A percentile compares a stretch with the other conserved stretches of the same genome.
phyloP scores from a whole-genome alignment of 768 basidiomycete species.

The Boletellus ananiceps region DNA sequence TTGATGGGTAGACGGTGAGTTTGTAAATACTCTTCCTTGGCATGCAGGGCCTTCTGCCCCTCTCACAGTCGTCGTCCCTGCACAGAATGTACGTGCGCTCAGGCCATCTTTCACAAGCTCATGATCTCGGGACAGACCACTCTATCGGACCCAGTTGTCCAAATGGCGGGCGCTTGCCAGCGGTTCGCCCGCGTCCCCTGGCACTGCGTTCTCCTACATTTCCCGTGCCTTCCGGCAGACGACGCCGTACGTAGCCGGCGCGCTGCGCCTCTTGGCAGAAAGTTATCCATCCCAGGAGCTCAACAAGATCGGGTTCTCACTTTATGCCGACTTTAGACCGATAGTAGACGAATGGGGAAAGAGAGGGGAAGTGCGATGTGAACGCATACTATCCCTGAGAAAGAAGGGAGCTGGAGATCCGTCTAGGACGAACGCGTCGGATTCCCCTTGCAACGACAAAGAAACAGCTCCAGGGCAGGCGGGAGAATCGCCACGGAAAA shows the following conservation, averaged over 20 bases:
- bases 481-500: slow-evolving; percentile 38
- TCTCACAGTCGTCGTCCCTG: not conserved
- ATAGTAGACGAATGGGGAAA: slow-evolving; percentile 80
- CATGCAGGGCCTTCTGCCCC: not conserved
- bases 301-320: slow-evolving; percentile 61
- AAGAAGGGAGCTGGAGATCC: slow-evolving; percentile 26
- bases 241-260: slow-evolving; percentile 71
- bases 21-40: not conserved
- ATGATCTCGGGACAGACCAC: slow-evolving; percentile 47
- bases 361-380: slow-evolving; percentile 67
- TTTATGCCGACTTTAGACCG: slow-evolving; percentile 89
- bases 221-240: slow-evolving; percentile 76
- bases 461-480: slow-evolving; percentile 5
- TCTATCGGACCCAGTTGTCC: slow-evolving; percentile 62
- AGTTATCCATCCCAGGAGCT: slow-evolving; percentile 57
- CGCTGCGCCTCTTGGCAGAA: slow-evolving; percentile 61
- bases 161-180: slow-evolving; percentile 84
- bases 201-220: slow-evolving; percentile 80
- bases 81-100: slow-evolving; percentile 38
- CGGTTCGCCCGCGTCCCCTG: slow-evolving; percentile 64
- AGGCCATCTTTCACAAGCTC: not conserved
- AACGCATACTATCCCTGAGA: slow-evolving; percentile 59
- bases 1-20: slow-evolving; percentile 72
- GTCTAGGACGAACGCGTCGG: slow-evolving; percentile 8
- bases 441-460: not conserved